Conservation (phyloP, 2,329 filamentous ascomycete genomes). For the Leptographium lundbergii region DNA sequence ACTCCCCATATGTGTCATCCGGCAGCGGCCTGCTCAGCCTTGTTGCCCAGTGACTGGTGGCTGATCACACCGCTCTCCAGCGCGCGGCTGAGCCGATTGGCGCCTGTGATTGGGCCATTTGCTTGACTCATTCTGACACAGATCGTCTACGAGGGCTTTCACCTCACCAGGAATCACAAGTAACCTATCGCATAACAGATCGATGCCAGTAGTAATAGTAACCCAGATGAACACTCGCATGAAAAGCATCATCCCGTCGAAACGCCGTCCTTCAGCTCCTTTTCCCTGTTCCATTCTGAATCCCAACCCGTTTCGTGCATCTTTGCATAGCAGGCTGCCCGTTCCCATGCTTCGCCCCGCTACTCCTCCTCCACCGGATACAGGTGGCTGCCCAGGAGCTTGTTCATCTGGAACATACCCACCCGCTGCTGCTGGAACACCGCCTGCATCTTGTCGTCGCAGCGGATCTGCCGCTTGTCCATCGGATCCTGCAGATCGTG, state of each 20-base stretch:
- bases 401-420: slow-evolving; percentile 99
- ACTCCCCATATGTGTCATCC: not conserved
- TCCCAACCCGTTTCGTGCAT: not conserved
- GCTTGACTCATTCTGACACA: not conserved
- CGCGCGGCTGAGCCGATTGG: not conserved
- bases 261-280: not conserved
- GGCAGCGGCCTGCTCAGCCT: not conserved
- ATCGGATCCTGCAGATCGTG: slow-evolving; percentile 79
- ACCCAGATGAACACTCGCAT: not conserved
- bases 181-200: not conserved
- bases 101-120: not conserved
- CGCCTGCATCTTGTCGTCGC: slow-evolving; percentile 80
- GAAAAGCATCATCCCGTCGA: not conserved
- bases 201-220: not conserved
- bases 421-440: slow-evolving; percentile 87
- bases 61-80: not conserved
- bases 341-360: not conserved
- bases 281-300: not conserved
- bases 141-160: no score
- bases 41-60: not conserved
- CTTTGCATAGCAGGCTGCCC: not conserved
- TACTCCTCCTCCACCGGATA: slow-evolving; percentile 65
- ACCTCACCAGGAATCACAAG: no score
- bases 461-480: slow-evolving; percentile 86
- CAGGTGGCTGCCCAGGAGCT: slow-evolving; percentile 78